These are phyloP conservation scores for Arachnomyces sp. DNA, from an alignment of 2,329 filamentous ascomycete genomes.

Conservation along the genomic window DNA sequence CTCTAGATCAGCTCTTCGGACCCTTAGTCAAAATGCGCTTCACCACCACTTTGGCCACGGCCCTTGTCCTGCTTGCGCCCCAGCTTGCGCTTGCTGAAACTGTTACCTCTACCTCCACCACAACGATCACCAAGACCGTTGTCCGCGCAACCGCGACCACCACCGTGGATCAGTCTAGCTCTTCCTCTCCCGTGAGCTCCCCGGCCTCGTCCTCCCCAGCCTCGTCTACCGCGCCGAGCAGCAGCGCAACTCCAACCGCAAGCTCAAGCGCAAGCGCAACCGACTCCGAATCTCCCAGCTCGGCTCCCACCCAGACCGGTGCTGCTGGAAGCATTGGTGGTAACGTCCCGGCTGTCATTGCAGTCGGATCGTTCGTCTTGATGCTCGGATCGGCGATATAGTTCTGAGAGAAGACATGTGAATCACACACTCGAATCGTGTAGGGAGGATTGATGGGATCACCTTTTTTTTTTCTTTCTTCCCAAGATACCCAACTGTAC, in stretches of 20 bases:
- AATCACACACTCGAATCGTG: neutral
- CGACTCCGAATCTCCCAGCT: slow-evolving; percentile 1
- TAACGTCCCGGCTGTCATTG: slow-evolving; percentile 24
- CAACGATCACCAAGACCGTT: slow-evolving; percentile 36
- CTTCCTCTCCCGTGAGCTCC: slow-evolving; percentile 11
- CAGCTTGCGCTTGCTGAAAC: slow-evolving; percentile 25
- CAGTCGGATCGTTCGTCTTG: slow-evolving; percentile 32
- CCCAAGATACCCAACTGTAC: neutral
- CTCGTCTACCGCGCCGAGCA: neutral
- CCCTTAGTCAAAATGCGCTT: slow-evolving; percentile 29
- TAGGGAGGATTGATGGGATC: slow-evolving; percentile 1
- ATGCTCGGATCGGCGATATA: slow-evolving; percentile 29
- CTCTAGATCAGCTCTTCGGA: neutral
- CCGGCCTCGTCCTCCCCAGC: slow-evolving; percentile 12
- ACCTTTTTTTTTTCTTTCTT: slow-evolving; percentile 6
- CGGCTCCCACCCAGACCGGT: slow-evolving; percentile 10
- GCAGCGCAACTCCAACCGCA: neutral
- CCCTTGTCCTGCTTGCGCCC: slow-evolving; percentile 28
- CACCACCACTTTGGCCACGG: slow-evolving; percentile 23
- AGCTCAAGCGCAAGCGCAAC: slow-evolving; percentile 1
- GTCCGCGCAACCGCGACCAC: slow-evolving; percentile 37
- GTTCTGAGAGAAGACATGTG: slow-evolving; percentile 5
- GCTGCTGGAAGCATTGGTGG: slow-evolving; percentile 11
- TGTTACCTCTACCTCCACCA: slow-evolving; percentile 25
- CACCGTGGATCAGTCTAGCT: slow-evolving; percentile 17